Evolutionary conservation across 164 flowering plant genomes (phyloP), one percentile per base, ranked within the genome.

Genomic region (Magnolia changhungtana): DNA sequence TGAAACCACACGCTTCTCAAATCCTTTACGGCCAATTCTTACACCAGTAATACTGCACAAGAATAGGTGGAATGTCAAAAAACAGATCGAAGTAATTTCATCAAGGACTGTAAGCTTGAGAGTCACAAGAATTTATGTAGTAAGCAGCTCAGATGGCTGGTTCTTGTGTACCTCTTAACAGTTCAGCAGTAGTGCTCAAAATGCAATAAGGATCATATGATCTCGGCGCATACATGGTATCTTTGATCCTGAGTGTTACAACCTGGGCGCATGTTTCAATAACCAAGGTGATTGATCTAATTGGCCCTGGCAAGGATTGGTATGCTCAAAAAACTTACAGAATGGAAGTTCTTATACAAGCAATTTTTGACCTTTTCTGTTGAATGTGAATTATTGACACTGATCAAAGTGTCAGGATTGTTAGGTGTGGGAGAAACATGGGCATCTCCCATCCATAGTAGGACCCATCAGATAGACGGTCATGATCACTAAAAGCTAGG

Each of bases 1-100:
- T 61, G 97, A 93, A 77, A 95, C 98, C 24, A 93, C 99, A 63
- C 98, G 89, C 81, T 89, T 93, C 83, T 95, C 98, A 68, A 92
- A 90, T 65, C 98, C 99, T 89, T 91, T 96, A 14, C 97, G 85
- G 37, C 79, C 90, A 74, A 95, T 92, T 75, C 80, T 85, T 49
- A 92, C 92, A 65, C 86, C 90, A 76, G 77, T 83, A 77, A 95
- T 88, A 5, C 97, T 95, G 89, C 37, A 78, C 29, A 58, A 18
- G 55, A 59, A 65, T n/a, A 58, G 23, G n/a, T 64, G 18, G 69
- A 73, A 72, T 50, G 50, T 13, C 63, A 74, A 71, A 55, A 68
- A 50, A 49, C 49, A 45, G 45, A 73, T 59, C 52, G 7, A 8
- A 3, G n/a, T 27, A 31, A 18, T 31, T 73, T 61, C 19, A 11